A percentile compares a stretch with the other conserved stretches of the same genome.
phyloP scores from a whole-genome alignment of 345 rosid genomes.

The Nasturtium officinale region DNA sequence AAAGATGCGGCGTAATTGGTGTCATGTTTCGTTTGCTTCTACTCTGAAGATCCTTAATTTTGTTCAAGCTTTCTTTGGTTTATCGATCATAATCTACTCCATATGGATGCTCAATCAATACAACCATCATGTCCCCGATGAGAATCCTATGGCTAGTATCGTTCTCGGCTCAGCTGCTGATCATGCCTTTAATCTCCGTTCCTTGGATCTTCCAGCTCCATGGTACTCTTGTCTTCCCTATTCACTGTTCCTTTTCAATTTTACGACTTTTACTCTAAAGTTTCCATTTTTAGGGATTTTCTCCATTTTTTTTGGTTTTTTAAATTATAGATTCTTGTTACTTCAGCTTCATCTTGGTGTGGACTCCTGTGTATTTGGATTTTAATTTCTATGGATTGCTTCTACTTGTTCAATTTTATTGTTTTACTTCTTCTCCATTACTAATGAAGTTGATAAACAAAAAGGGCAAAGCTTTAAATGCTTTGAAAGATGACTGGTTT shows the following conservation, averaged over 20 bases:
- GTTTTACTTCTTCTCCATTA: background rate
- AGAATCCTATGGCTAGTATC: slow-evolving; percentile 38
- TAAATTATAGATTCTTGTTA: background rate
- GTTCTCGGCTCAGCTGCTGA: slow-evolving; percentile 47
- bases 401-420: background rate
- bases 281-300: background rate
- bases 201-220: slow-evolving; percentile 77
- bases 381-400: background rate
- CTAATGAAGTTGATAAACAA: background rate
- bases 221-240: slow-evolving; percentile 50
- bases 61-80: slow-evolving; percentile 67
- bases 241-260: background rate
- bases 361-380: background rate
- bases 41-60: slow-evolving; percentile 66
- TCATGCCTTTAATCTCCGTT: slow-evolving; percentile 51
- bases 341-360: background rate
- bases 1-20: slow-evolving; percentile 68
- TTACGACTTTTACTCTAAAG: background rate
- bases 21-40: slow-evolving; percentile 67
- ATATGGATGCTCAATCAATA: slow-evolving; percentile 87
- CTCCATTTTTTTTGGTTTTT: background rate
- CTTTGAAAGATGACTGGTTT: slow-evolving; percentile 17
- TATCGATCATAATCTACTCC: slow-evolving; percentile 73
- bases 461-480: slow-evolving; percentile 1
- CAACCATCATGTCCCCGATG: slow-evolving; percentile 57